Base-by-base conservation (phyloP, 2,329 filamentous ascomycete genomes). In the Aspergillus quadricinctus region DNA sequence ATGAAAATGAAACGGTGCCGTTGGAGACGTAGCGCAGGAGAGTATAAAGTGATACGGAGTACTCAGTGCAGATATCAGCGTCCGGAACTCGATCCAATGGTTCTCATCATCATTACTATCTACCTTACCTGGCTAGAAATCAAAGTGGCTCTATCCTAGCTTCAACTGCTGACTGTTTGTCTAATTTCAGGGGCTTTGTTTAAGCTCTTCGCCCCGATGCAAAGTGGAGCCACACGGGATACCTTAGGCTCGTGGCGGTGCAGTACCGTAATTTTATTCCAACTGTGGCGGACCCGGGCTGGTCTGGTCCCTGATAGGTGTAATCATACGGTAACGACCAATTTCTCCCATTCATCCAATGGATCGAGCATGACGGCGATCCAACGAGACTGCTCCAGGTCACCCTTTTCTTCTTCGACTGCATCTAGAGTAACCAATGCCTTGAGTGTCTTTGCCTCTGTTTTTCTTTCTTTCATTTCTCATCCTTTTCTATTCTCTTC, bases 241-340 rank as follows among this genome's bases (percentile, higher is more conserved):
- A n/a, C n/a, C n/a, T n/a, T n/a, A 51, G 48, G 19, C 51, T 35
- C 35, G 60, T 64, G 63, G 63, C 63, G 63, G 61, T 65, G 60
- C 60, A 23, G 37, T 55, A 56, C 48, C n/a, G 50, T 48, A 58
- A 55, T 41, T 46, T 55, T 57, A 52, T n/a, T 31, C 43, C 8
- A 27, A 14, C 4, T 46, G 43, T 46, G 43, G 43, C 43, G 10
- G 21, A 25, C 14, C 19, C n/a, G 5, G 21, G 29, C 37, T 54
- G 49, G 57, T 49, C 37, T 45, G 49, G 27, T 27, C 40, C 25
- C 23, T 23, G 25, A 28, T 4, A 25, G 2, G 9, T n/a, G 43
- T 23, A 41, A 48, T 25, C 17, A 43, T 52, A 52, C 43, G 28
- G 49, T 56, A 49, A 41, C 29, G 45, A 49, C 31, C 23, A 43